phyloP scores from a whole-genome alignment of 768 basidiomycete genomes.

The Daedaleopsis sinensis region DNA sequence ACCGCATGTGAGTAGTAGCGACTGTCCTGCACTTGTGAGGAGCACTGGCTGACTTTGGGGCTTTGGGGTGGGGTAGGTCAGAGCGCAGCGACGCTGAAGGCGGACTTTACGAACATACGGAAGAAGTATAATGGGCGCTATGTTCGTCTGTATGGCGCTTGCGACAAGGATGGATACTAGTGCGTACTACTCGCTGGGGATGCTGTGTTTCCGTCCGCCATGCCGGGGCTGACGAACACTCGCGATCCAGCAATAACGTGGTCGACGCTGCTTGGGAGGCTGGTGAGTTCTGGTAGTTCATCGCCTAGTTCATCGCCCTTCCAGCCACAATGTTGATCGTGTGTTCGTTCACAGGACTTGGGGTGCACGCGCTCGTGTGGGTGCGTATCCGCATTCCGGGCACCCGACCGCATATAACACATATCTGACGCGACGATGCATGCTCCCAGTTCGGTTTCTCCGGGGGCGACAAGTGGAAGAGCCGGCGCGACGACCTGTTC shows the following conservation, averaged over 20 bases:
- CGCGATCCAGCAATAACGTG: conserved; percentile 51
- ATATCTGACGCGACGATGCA: not conserved
- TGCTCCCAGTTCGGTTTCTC: conserved; percentile 33
- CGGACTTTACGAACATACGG: conserved; percentile 64
- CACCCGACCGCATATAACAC: too few relatives aligned
- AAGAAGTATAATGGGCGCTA: conserved; percentile 64
- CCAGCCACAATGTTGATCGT: not conserved
- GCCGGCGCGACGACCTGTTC: conserved; percentile 29
- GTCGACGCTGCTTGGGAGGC: conserved; percentile 71
- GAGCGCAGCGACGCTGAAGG: conserved; percentile 47
- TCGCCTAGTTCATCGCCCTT: not conserved
- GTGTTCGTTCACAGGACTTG: conserved; percentile 40
- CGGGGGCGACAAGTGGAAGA: conserved; percentile 25
- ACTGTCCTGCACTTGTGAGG: not conserved
- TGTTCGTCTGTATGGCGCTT: conserved; percentile 52
- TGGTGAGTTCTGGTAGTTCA: not conserved
- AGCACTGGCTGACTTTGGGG: not conserved
- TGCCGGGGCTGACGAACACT: not conserved
- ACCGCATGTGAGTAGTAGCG: conserved; percentile 51
- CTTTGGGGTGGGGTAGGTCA: conserved; percentile 49
- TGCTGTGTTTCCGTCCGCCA: not conserved
- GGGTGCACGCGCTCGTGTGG: conserved; percentile 78
- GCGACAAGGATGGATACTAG: conserved; percentile 45
- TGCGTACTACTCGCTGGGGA: conserved; percentile 16
- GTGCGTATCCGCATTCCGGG: conserved; percentile 38